Conservation (phyloP, 257 asterid species). For the Voacanga thouarsii region DNA sequence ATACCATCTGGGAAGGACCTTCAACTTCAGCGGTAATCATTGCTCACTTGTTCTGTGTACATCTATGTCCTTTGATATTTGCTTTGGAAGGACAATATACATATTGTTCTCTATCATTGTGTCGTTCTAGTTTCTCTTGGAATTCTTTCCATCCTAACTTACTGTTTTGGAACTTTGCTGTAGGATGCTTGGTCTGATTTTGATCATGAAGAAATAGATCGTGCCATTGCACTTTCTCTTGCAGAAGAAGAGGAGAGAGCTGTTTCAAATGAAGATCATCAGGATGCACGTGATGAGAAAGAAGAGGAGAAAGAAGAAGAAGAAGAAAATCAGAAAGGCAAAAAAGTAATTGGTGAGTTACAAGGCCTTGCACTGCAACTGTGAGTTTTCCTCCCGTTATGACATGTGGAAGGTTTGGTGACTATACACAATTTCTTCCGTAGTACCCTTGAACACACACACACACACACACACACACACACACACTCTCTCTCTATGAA, state of each 20-base stretch:
- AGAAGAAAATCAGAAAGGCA: conserved; percentile 69
- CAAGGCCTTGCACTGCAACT: conserved; percentile 16
- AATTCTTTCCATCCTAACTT: conserved; percentile 16
- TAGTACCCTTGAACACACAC: not conserved
- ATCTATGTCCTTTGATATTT: not conserved
- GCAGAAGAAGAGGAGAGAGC: conserved; percentile 43
- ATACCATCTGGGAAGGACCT: conserved; percentile 58
- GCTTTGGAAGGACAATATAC: not conserved
- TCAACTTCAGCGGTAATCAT: conserved; percentile 52
- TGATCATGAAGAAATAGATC: conserved; percentile 80
- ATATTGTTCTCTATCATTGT: not conserved
- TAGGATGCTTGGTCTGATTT: conserved; percentile 79
- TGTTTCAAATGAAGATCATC: conserved; percentile 16
- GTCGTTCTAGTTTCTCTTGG: not conserved
- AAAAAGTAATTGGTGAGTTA: conserved; percentile 65
- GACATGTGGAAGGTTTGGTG: not conserved
- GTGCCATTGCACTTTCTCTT: conserved; percentile 84
- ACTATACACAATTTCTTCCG: not conserved
- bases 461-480: too few species aligned
- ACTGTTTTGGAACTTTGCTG: conserved; percentile 20
- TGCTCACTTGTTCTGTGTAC: not conserved
- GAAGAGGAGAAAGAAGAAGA: not conserved
- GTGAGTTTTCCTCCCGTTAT: not conserved
- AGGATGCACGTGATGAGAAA: conserved; percentile 6
- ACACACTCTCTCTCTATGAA: too few species aligned